Evolutionary conservation across 1,284 basidiomycete genomes (phyloP).

Genomic region (Bjerkandera adusta): DNA sequence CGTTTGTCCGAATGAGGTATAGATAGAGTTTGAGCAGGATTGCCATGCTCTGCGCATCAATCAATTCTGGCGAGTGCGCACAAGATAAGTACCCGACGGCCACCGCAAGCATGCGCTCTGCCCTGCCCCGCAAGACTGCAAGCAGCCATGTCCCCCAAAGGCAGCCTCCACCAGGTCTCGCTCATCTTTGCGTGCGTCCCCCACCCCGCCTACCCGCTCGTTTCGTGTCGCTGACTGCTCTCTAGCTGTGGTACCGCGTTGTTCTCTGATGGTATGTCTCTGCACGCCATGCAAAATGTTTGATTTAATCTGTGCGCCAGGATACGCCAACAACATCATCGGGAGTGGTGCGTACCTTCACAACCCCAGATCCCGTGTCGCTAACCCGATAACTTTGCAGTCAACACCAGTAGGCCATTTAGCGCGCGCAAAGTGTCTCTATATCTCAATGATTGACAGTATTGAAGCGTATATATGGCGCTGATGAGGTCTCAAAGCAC

Average conservation of each 20-base stretch:
- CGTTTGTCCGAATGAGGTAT: not conserved
- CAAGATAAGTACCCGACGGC: conserved; percentile 13
- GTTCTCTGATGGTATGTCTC: conserved; percentile 73
- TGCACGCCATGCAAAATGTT: not conserved
- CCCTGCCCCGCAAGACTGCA: no score
- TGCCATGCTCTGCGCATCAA: conserved; percentile 5
- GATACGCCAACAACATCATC: conserved; percentile 83
- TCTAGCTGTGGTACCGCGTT: conserved; percentile 78
- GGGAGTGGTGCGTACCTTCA: conserved; percentile 55
- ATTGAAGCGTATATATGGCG: conserved; percentile 63
- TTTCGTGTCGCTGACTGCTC: not conserved
- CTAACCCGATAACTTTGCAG: conserved; percentile 29
- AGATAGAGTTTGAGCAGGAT: not conserved
- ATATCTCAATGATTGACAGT: conserved; percentile 38
- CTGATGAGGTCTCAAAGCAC: conserved; percentile 40
- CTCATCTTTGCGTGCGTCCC: conserved; percentile 74
- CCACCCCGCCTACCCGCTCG: conserved; percentile 1
- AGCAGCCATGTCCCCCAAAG: conserved; percentile 14
- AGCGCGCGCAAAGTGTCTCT: not conserved
- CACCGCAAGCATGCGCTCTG: not conserved
- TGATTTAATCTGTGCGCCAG: conserved; percentile 32
- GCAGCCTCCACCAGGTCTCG: conserved; percentile 51
- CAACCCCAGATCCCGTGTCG: conserved; percentile 3
- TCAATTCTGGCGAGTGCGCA: not conserved
- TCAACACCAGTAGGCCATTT: conserved; percentile 57